Evolutionary conservation across 2,329 filamentous ascomycete species (phyloP), one percentile per base, ranked within the genome.

Genomic region (Camptophora hylomeconis): DNA sequence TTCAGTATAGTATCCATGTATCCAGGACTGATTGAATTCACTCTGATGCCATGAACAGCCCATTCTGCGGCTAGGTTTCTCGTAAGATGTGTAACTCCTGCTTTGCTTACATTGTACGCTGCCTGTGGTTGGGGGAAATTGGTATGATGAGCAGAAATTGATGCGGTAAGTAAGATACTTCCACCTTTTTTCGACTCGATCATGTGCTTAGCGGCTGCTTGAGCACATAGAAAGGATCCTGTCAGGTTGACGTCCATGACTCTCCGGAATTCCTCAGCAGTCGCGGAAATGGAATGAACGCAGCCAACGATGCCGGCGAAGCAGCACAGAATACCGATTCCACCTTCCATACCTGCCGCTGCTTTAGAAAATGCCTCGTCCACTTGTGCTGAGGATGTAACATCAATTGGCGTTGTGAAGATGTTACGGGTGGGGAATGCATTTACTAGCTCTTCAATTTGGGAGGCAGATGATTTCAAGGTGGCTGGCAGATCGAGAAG

Each of bases 1-100:
- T 82, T 84, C 26, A 84, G 52, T 8, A 80, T 68, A 0, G 77
- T 82, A 44, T 81, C 77, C 72, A 83, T 81, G 42, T 84, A 84
- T 1, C 79, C 79, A 0, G 80, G 80, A 20, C 65, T 72, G 24
- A 86, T 62, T 11, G 62, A 69, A 42, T 86, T 84, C 4, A 79
- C 72, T 3, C 75, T 55, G 36, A 86, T 80, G 0, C 80, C 79
- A 46, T 75, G 65, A 2, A 59, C 53, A 1, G 73, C 74, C 79
- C 78, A 84, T 51, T 86, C 80, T 0, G 73, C 76, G 1, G 78
- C 79, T 10, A 84, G 53, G 19, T 63, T 73, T 38, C 65, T 69
- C 27, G 70, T 73, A 40, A 83, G 49, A 28, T 69, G 66, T 17
- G 78, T 42, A 2, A 84, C 51, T 0, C 69, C 76, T 0, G 75